phyloP scores from a whole-genome alignment of 352 stramenopile species.

The Pythium sukuiense region DNA sequence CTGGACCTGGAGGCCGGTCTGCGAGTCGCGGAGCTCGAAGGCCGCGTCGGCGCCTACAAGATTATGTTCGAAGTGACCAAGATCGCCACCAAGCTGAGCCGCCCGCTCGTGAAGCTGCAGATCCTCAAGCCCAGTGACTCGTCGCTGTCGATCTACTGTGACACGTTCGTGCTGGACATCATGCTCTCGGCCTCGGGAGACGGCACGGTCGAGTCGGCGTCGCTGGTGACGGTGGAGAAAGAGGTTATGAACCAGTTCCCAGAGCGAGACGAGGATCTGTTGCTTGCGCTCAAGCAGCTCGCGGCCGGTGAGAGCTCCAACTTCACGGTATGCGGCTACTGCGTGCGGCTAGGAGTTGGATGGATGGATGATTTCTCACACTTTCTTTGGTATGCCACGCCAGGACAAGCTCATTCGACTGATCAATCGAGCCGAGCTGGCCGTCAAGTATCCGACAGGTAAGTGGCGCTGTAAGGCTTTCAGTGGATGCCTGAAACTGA shows the following conservation, averaged over 20 bases:
- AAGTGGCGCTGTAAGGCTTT: conserved; percentile 2
- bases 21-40: conserved; percentile 81
- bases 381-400: neutral
- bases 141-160: conserved; percentile 85
- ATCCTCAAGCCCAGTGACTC: conserved; percentile 86
- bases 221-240: conserved; percentile 84
- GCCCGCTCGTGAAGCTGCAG: conserved; percentile 82
- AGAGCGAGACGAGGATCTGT: conserved; percentile 78
- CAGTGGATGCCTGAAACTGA: neutral
- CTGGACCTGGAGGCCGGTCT: conserved; percentile 80
- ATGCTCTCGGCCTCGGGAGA: conserved; percentile 41
- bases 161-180: conserved; percentile 89
- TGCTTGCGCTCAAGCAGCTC: conserved; percentile 66
- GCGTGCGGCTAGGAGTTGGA: neutral
- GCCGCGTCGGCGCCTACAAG: conserved; percentile 83
- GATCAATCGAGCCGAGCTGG: conserved; percentile 83
- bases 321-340: conserved; percentile 56
- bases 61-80: conserved; percentile 90
- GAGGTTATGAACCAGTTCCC: conserved; percentile 85
- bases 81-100: conserved; percentile 83
- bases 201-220: conserved; percentile 72
- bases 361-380: too few species aligned
- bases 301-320: conserved; percentile 67
- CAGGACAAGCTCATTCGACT: conserved; percentile 83
- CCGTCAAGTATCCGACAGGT: conserved; percentile 75